phyloP scores from a whole-genome alignment of 1,284 basidiomycete species.

The Austroboletus niveus region DNA sequence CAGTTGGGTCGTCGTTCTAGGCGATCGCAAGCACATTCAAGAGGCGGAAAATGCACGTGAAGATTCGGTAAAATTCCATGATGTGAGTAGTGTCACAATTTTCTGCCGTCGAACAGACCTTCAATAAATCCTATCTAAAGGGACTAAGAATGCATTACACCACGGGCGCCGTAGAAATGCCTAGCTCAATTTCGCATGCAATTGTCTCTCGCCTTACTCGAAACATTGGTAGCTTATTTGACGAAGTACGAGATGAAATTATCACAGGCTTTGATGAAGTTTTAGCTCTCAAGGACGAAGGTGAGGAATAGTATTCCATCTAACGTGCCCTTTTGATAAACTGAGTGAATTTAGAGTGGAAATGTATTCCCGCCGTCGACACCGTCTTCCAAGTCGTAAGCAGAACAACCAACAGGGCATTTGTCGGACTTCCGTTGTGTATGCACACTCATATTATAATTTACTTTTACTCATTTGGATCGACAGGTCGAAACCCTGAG shows the following conservation, averaged over 20 bases:
- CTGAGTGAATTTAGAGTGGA: conserved; percentile 25
- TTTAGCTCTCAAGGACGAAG: conserved; percentile 13
- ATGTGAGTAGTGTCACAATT: conserved; percentile 25
- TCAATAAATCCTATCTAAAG: conserved; percentile 4
- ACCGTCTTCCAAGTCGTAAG: conserved; percentile 27
- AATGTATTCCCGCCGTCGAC: conserved; percentile 14
- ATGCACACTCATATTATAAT: background rate
- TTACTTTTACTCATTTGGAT: background rate
- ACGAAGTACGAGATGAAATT: conserved; percentile 35
- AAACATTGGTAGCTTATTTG: conserved; percentile 24
- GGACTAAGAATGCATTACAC: conserved; percentile 24
- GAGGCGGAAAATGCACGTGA: conserved; percentile 41
- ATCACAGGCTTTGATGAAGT: conserved; percentile 26
- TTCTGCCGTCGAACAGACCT: background rate
- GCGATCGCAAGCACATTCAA: conserved; percentile 34
- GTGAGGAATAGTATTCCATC: conserved; percentile 3
- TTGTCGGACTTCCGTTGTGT: conserved; percentile 41
- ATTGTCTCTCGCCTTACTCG: conserved; percentile 32
- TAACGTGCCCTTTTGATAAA: background rate
- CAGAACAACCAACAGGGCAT: conserved; percentile 36
- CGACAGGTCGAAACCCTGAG: conserved; percentile 39
- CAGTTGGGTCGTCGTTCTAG: conserved; percentile 42
- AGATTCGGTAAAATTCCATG: conserved; percentile 37
- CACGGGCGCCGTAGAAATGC: conserved; percentile 17
- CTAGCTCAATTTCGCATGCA: conserved; percentile 24